Evolutionary conservation across 2,329 filamentous ascomycete species (phyloP), one percentile per base, ranked within the genome.

Genomic region (Apiospora kogelbergensis): DNA sequence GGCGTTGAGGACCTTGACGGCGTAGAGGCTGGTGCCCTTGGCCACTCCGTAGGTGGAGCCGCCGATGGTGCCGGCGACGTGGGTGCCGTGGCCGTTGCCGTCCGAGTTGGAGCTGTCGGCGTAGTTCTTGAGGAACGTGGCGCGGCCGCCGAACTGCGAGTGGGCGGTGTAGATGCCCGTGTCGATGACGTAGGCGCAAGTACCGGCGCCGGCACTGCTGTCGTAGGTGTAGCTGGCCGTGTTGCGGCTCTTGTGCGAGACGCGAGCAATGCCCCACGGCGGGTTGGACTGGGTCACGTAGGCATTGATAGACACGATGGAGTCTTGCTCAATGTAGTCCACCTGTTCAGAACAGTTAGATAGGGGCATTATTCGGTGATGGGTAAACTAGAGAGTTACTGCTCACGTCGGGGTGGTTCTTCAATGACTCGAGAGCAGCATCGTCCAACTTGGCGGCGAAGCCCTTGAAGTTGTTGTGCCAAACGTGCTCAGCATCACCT

Each of bases 71-170:
- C 83, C 84, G 6, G 82, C 78, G 24, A 84, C 81, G 74, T 85
- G 83, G 15, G 83, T 85, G 70, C 83, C 84, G 76, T 85, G 83
- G 69, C 83, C 84, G 70, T 83, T 78, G 69, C 79, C 81, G 68
- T 84, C 82, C 0, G 73, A 74, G 75, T 82, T 77, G 70, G 73
- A 70, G 65, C 9, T 17, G 53, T 67, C 77, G 68, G 76, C 78
- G 68, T 76, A 82, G 79, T 82, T 83, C 71, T 73, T 76, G 37
- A 80, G 74, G 68, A 76, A 81, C 66, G 73, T 77, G 45, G 83
- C 84, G 40, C 83, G 82, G 70, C 80, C 81, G 41, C 76, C 82
- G 30, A 84, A 85, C 20, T 84, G 69, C 70, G 74, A 45, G 60
- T 63, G 67, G 6, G 26, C 3, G 20, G 41, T 40, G 67, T 68